Evolutionary conservation across 2,329 filamentous ascomycete species (phyloP), one percentile per base, ranked within the genome.

Genomic region (Neonectria ditissima): DNA sequence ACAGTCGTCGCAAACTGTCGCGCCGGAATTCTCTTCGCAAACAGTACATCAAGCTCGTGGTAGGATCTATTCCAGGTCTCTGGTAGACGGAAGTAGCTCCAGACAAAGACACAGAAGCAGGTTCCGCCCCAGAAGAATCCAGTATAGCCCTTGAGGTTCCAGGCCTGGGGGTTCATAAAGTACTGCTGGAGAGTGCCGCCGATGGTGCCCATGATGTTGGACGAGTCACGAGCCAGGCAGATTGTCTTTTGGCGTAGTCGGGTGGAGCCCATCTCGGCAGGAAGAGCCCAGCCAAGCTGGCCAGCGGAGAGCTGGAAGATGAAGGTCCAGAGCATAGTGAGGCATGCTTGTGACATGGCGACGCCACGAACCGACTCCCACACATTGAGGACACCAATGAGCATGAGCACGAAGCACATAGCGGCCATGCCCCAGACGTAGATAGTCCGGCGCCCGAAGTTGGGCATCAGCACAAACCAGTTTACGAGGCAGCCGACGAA

Each of bases 61-160:
- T 62, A 65, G 14, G 62, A 57, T 24, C 62, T 32, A 44, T 65
- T 55, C 62, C 53, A 57, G 0, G 84, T 82, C 73, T 88, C 86
- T 5, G 84, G 84, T 8, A 86, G 73, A 20, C 81, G 83, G 70
- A 84, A 80, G 62, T 80, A 83, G 63, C 84, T 75, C 76, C 75
- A 78, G 16, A 73, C 30, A 9, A 75, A 72, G 8, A 74, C 68
- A 4, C 69, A 5, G 13, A 73, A 67, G 11, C 68, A 66, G 2
- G 71, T 74, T n/a, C 62, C 63, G 2, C 68, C 70, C 74, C 73
- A 76, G 48, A 76, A 26, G 30, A 76, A 75, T 0, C 85, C 85
- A 18, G 75, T 75, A 14, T 77, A 74, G 0, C 76, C 81, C 75
- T 66, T 75, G 65, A 80, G 77, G 58, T 83, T 78, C 68, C 71